A percentile compares a stretch with the other conserved stretches of the same genome.
phyloP scores from a whole-genome alignment of 1,139 yeast species.

The Arxiozyma telluris region DNA sequence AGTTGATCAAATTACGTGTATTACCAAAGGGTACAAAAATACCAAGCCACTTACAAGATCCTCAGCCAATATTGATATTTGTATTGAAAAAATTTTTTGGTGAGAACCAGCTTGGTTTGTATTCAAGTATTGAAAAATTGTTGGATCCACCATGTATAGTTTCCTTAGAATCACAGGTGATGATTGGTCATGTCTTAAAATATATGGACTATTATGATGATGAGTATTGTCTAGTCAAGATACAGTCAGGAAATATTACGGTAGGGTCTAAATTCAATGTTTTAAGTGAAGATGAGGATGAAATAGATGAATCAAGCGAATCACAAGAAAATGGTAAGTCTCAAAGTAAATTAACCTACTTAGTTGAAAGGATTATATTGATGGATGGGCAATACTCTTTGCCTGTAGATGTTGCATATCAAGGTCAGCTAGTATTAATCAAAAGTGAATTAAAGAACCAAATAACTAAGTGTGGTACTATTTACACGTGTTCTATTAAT shows the following conservation, averaged over 20 bases:
- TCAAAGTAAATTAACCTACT: slow-evolving; percentile 35
- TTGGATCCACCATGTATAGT: not conserved
- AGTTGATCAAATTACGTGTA: slow-evolving; percentile 35
- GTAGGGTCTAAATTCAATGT: slow-evolving; percentile 44
- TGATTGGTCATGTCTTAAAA: slow-evolving; percentile 53
- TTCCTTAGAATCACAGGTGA: not conserved
- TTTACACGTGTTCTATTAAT: slow-evolving; percentile 29
- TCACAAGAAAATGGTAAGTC: slow-evolving; percentile 41
- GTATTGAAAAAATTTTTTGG: slow-evolving; percentile 48
- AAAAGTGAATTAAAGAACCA: slow-evolving; percentile 47
- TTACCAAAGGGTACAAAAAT: slow-evolving; percentile 29
- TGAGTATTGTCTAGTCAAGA: slow-evolving; percentile 45
- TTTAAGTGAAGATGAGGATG: slow-evolving; percentile 38
- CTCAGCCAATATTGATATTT: slow-evolving; percentile 46
- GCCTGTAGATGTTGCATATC: slow-evolving; percentile 44
- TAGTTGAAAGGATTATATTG: slow-evolving; percentile 36
- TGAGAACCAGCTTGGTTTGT: slow-evolving; percentile 43
- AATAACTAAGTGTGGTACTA: slow-evolving; percentile 52
- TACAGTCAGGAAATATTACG: slow-evolving; percentile 51
- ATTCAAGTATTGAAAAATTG: slow-evolving; percentile 32
- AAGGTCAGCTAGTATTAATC: slow-evolving; percentile 61
- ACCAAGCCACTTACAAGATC: slow-evolving; percentile 33
- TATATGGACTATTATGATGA: slow-evolving; percentile 38
- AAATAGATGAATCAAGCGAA: not conserved
- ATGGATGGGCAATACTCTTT: slow-evolving; percentile 67